A percentile compares a stretch with the other conserved stretches of the same genome.
phyloP scores from a whole-genome alignment of 179 eudicot species.

The Patellifolia procumbens region DNA sequence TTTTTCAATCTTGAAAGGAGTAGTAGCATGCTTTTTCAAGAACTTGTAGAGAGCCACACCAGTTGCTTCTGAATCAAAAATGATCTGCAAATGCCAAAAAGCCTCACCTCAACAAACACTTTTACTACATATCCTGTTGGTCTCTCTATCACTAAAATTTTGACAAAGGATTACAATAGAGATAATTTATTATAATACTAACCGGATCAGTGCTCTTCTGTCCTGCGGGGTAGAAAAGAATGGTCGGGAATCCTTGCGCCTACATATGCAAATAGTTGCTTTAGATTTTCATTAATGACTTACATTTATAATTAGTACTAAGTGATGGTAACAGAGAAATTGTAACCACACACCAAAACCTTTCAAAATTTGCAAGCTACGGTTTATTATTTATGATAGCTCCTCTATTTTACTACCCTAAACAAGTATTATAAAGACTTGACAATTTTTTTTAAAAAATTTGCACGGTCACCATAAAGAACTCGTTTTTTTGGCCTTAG shows the following conservation, averaged over 20 bases:
- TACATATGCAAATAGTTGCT: slow-evolving; percentile 22
- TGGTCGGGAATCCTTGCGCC: slow-evolving; percentile 68
- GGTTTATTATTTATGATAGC: no score
- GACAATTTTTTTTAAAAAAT: no score
- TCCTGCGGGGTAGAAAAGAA: slow-evolving; percentile 88
- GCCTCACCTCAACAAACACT: neutral
- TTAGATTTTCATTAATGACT: neutral
- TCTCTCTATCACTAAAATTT: no score
- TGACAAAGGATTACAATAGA: neutral
- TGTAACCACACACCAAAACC: no score
- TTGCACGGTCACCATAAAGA: no score
- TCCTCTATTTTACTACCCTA: no score
- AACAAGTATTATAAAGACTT: no score
- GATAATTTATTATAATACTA: slow-evolving; percentile 13
- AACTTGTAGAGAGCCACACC: slow-evolving; percentile 73
- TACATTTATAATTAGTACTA: no score
- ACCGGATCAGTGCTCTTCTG: slow-evolving; percentile 88
- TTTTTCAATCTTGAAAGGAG: slow-evolving; percentile 61
- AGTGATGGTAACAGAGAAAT: no score
- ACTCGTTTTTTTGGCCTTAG: no score
- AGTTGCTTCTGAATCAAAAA: slow-evolving; percentile 47
- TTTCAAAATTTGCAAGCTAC: no score
- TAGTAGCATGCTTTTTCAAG: slow-evolving; percentile 71
- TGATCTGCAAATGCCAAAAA: slow-evolving; percentile 44
- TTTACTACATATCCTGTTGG: no score